Evolutionary conservation across 2,329 filamentous ascomycete species (phyloP).

Genomic region (Diaporthe sp.): DNA sequence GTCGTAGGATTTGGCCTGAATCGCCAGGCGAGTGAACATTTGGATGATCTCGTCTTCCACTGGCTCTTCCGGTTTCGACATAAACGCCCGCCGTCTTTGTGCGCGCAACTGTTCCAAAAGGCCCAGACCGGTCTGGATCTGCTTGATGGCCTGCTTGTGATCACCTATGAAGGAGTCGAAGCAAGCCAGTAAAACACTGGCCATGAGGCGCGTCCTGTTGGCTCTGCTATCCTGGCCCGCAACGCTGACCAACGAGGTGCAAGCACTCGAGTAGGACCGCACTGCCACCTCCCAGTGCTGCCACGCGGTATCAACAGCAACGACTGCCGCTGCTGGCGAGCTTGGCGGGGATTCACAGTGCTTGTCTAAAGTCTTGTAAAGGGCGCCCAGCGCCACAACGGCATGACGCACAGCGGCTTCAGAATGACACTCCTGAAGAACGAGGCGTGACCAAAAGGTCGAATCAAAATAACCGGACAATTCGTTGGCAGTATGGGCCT

Average conservation of each 20-base stretch:
- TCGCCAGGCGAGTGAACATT: constrained; percentile 72
- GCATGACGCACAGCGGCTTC: constrained; percentile 72
- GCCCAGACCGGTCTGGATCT: constrained; percentile 68
- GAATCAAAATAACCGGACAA: constrained; percentile 75
- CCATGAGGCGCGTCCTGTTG: constrained; percentile 69
- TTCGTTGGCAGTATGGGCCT: constrained; percentile 68
- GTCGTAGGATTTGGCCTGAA: constrained; percentile 75
- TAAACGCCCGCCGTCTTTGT: constrained; percentile 53
- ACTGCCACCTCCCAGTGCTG: constrained; percentile 70
- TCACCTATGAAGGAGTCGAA: constrained; percentile 76
- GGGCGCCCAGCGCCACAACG: constrained; percentile 72
- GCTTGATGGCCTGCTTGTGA: constrained; percentile 68
- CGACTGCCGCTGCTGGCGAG: constrained; percentile 51
- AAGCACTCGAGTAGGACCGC: constrained; percentile 67
- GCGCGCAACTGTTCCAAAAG: constrained; percentile 64
- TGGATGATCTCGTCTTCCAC: constrained; percentile 69
- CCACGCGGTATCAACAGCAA: constrained; percentile 51
- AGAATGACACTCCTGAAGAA: constrained; percentile 71
- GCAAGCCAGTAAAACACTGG: constrained; percentile 72
- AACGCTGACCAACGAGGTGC: constrained; percentile 59
- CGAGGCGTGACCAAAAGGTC: constrained; percentile 71
- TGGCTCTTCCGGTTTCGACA: constrained; percentile 55
- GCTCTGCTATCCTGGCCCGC: constrained; percentile 54
- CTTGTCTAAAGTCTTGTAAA: constrained; percentile 75
- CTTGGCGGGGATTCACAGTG: constrained; percentile 61